phyloP scores from a whole-genome alignment of 2,329 filamentous ascomycete species.

The Aspergillus tamarii region DNA sequence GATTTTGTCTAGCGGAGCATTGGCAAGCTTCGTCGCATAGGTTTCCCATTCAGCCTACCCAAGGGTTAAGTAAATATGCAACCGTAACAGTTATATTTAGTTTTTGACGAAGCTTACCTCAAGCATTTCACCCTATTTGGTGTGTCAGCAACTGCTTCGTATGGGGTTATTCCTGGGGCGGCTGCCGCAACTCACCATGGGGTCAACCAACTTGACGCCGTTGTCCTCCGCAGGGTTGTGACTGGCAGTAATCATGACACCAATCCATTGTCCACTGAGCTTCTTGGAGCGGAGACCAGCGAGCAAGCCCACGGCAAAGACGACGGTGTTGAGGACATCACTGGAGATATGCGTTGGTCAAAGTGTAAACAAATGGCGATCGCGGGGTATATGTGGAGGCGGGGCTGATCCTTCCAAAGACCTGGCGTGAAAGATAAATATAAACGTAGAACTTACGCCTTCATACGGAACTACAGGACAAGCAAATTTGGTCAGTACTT shows the following conservation, averaged over 20 bases:
- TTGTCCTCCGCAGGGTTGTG: slow-evolving; percentile 91
- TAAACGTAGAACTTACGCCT: slow-evolving; percentile 58
- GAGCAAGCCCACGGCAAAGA: slow-evolving; percentile 89
- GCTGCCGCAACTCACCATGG: slow-evolving; percentile 61
- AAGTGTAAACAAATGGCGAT: slow-evolving; percentile 35
- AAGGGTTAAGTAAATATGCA: slow-evolving; percentile 24
- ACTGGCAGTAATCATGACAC: slow-evolving; percentile 94
- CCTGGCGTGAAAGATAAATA: slow-evolving; percentile 6
- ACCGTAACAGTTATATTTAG: not conserved
- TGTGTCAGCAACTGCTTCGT: not conserved
- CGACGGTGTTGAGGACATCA: slow-evolving; percentile 84
- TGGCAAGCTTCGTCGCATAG: slow-evolving; percentile 86
- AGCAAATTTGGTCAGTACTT: slow-evolving; percentile 17
- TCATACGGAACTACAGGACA: slow-evolving; percentile 65
- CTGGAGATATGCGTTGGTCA: slow-evolving; percentile 46
- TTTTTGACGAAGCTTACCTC: slow-evolving; percentile 61
- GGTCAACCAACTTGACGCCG: slow-evolving; percentile 94
- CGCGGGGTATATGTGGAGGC: slow-evolving; percentile 35
- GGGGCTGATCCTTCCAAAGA: slow-evolving; percentile 30
- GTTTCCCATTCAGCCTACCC: slow-evolving; percentile 78
- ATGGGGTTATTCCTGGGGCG: not conserved
- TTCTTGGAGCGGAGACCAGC: slow-evolving; percentile 88
- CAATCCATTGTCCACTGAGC: slow-evolving; percentile 86
- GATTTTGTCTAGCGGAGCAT: slow-evolving; percentile 76
- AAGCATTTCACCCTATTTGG: slow-evolving; percentile 80